Conservation (phyloP, 169 alveolate species). For the Cryptosporidium felis region DNA sequence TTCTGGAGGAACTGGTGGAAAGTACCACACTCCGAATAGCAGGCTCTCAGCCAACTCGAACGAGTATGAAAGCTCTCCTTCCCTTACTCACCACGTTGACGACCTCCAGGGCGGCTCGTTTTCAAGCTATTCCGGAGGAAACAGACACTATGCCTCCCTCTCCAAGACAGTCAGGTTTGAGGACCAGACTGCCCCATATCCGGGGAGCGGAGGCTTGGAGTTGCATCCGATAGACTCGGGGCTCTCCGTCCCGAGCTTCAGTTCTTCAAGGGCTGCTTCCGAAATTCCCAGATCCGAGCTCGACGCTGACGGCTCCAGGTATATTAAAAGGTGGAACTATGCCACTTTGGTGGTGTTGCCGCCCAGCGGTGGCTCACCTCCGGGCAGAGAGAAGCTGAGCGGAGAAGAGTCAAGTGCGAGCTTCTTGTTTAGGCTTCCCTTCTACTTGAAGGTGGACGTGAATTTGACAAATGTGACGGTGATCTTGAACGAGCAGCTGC, state of each 20-base stretch:
- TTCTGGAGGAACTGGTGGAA: too few species aligned
- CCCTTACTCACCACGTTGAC: slow-evolving; percentile 3
- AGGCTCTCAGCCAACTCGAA: background rate
- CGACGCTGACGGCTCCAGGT: too few species aligned
- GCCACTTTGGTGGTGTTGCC: slow-evolving; percentile 52
- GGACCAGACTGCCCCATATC: too few species aligned
- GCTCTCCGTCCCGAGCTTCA: too few species aligned
- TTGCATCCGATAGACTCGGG: too few species aligned
- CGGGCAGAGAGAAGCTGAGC: background rate
- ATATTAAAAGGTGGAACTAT: slow-evolving; percentile 55
- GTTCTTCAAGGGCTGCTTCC: too few species aligned
- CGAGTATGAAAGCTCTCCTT: slow-evolving; percentile 38
- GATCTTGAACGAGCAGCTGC: slow-evolving; percentile 37
- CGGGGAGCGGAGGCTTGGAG: too few species aligned
- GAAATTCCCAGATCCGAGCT: too few species aligned
- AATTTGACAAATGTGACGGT: background rate
- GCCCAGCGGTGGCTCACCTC: background rate
- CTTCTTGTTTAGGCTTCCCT: slow-evolving; percentile 39
- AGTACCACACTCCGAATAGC: slow-evolving; percentile 31
- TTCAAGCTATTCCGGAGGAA: background rate
- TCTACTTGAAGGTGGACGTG: slow-evolving; percentile 46
- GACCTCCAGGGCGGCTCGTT: background rate
- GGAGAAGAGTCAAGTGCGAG: background rate
- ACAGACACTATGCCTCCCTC: background rate
- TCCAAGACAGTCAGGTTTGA: slow-evolving; percentile 19